A percentile compares a stretch with the other conserved stretches of the same genome.
phyloP scores from a whole-genome alignment of 257 asterid genomes.

The Nicotiana undulata region DNA sequence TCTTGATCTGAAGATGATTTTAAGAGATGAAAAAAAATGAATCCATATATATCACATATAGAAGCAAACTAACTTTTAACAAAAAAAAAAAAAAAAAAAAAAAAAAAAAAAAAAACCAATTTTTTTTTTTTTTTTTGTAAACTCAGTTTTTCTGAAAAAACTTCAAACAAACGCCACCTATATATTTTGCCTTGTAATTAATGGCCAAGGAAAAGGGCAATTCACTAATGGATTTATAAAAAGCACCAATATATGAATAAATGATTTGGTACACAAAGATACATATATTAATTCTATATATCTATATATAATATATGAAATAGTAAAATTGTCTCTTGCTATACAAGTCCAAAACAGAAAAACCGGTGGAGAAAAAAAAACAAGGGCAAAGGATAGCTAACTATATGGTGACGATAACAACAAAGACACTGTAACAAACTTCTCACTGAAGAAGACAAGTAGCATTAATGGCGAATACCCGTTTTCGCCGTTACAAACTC shows the following conservation, averaged over 20 bases:
- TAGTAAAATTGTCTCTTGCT: slow-evolving; percentile 17
- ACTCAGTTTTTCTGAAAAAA: not conserved
- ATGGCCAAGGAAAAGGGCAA: not conserved
- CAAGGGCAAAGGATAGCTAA: not conserved
- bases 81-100: not conserved
- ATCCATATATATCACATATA: not conserved
- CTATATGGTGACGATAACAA: slow-evolving; percentile 8
- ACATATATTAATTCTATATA: not conserved
- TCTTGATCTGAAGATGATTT: not conserved
- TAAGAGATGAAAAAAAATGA: not conserved
- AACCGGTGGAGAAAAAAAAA: not conserved
- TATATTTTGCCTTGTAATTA: not conserved
- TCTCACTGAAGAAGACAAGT: slow-evolving; percentile 17
- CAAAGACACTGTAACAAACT: slow-evolving; percentile 17
- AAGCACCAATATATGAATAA: not conserved
- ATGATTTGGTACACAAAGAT: slow-evolving; percentile 10
- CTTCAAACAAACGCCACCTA: not conserved
- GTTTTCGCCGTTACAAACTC: not conserved
- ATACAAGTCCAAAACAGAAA: slow-evolving; percentile 21
- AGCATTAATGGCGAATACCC: slow-evolving; percentile 12
- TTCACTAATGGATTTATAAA: not conserved
- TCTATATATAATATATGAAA: not conserved
- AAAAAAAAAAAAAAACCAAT: not conserved
- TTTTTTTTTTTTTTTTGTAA: not conserved
- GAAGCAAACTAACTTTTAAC: not conserved